Evolutionary conservation across 2,329 filamentous ascomycete species (phyloP), one percentile per base, ranked within the genome.

Genomic region (Colletotrichum australisinense): DNA sequence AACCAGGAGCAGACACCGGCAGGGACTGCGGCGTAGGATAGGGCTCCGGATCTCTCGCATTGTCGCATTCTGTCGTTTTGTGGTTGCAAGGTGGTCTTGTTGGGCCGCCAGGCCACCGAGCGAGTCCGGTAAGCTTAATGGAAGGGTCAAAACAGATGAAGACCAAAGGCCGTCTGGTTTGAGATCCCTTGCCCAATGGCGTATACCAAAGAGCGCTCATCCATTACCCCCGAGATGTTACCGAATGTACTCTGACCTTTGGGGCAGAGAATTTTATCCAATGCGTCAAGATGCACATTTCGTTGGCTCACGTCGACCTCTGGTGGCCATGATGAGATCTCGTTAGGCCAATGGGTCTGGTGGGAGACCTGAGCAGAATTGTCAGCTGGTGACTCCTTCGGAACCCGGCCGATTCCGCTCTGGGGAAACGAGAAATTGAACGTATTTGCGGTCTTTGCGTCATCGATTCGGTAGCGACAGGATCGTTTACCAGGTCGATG

Each of bases 401-500:
- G 42, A 30, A 24, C 5, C n/a, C 19, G 58, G 32, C 24, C 22
- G 16, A 28, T 62, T 16, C 57, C 38, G 19, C 49, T 22, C 5
- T 42, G 58, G 28, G 26, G 12, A 26, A 59, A 19, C 72, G 68
- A 64, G 63, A 68, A 24, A 66, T 72, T 9, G 70, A 59, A 30
- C 88, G 84, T 5, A 93, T 81, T 5, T 87, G 85, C 14, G 90
- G 80, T 22, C 83, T 74, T 63, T 81, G 81, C 4, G 79, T 74
- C n/a, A 79, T 76, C 3, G 75, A 71, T 1, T 78, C 74, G 19
- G 52, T 12, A 24, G 38, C 79, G 83, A 79, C 62, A 3, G 86
- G 81, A 73, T 89, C 86, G 74, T 91, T 85, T 6, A 92, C 87
- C 0, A 93, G 78, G 75, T 93, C 91, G 5, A 93, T 67, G 76